These are phyloP conservation scores for Tricholoma hemisulphureum DNA, from an alignment of 768 basidiomycete species.

Conservation along the genomic window DNA sequence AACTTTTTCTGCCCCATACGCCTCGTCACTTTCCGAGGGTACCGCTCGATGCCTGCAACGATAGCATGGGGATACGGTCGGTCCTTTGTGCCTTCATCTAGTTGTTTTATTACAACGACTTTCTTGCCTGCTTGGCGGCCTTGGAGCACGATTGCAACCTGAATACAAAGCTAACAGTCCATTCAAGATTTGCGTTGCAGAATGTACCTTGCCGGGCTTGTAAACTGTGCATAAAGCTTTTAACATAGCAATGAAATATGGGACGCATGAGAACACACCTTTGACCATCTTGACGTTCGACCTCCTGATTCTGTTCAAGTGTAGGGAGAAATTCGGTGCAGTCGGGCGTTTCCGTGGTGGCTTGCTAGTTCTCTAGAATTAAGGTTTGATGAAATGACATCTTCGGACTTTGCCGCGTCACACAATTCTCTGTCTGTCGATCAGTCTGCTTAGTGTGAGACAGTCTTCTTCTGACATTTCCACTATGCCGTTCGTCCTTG, in stretches of 20 bases:
- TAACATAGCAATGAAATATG: constrained; percentile 13
- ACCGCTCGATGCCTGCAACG: constrained; percentile 97
- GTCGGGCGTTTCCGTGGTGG: constrained; percentile 42
- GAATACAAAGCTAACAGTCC: constrained; percentile 5
- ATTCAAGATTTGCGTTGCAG: not conserved
- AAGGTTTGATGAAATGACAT: constrained; percentile 31
- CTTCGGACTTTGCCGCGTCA: not conserved
- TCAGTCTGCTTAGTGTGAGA: too few species aligned
- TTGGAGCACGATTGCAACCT: constrained; percentile 97
- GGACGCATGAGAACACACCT: constrained; percentile 37
- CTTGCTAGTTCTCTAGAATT: constrained; percentile 36
- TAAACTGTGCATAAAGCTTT: constrained; percentile 60
- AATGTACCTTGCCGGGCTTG: constrained; percentile 87
- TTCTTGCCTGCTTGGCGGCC: constrained; percentile 99
- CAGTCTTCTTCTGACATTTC: too few species aligned
- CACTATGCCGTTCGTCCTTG: too few species aligned
- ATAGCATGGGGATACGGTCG: constrained; percentile 97
- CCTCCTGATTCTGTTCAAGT: constrained; percentile 37
- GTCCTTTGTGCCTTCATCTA: constrained; percentile 96
- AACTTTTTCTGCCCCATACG: constrained; percentile 97
- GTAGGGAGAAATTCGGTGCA: constrained; percentile 23
- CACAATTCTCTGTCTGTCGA: too few species aligned
- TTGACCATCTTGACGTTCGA: constrained; percentile 57
- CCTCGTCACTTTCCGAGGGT: constrained; percentile 96
- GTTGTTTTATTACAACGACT: constrained; percentile 97